A percentile compares a stretch with the other conserved stretches of the same genome.
Evolutionary conservation across 2,329 filamentous ascomycete genomes (phyloP).

Genomic region (Fusarium longipes): DNA sequence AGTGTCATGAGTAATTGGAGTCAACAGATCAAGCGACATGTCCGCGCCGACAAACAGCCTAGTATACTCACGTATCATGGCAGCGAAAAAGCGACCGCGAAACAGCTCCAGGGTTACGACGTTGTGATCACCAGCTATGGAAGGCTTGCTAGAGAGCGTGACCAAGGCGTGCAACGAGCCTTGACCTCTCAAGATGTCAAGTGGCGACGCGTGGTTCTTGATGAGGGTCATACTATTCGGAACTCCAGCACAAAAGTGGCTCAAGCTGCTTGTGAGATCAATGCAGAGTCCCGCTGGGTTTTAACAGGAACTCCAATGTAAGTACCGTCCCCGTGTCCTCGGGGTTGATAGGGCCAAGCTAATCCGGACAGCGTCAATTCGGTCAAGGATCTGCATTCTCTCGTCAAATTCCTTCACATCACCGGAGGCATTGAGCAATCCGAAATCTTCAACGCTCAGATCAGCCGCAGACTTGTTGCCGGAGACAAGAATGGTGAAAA

Average conservation of each 20-base stretch:
- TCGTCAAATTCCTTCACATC: conserved; percentile 80
- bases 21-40: conserved; percentile 79
- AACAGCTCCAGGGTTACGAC: conserved; percentile 73
- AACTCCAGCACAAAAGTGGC: conserved; percentile 80
- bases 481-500: conserved; percentile 68
- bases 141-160: conserved; percentile 75
- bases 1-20: conserved; percentile 93
- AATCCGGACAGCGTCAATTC: conserved; percentile 72
- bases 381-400: conserved; percentile 82
- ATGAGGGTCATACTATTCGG: conserved; percentile 85
- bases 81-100: conserved; percentile 63
- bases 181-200: conserved; percentile 57
- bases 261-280: conserved; percentile 72
- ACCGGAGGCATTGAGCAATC: conserved; percentile 79
- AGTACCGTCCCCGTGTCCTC: conserved; percentile 46
- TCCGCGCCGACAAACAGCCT: conserved; percentile 70
- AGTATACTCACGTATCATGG: conserved; percentile 82
- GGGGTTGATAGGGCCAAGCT: conserved; percentile 38
- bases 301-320: conserved; percentile 83
- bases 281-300: conserved; percentile 80
- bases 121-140: conserved; percentile 89
- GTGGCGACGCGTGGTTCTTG: conserved; percentile 84
- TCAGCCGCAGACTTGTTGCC: conserved; percentile 71
- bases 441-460: conserved; percentile 74
- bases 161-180: conserved; percentile 56